Percentiles rank a stretch among this genome's conserved stretches.
These are phyloP conservation scores for Alternaria incomplexa DNA, from an alignment of 2,329 filamentous ascomycete species.

Conservation along the genomic window DNA sequence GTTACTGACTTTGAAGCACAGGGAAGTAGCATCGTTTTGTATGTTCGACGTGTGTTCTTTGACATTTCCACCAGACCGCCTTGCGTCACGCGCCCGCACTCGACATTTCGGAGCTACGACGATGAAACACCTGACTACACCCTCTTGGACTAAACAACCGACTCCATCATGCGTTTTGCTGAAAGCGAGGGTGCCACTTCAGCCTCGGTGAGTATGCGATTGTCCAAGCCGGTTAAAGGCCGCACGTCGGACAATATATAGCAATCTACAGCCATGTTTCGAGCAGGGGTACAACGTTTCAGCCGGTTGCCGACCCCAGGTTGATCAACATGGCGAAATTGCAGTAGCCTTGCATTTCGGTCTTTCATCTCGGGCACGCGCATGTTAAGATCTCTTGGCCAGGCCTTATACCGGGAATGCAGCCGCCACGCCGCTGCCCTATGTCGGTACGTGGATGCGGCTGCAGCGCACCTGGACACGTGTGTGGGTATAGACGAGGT, in stretches of 20 bases:
- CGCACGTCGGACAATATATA: constrained; percentile 15
- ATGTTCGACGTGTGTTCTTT: constrained; percentile 1
- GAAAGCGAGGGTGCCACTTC: constrained; percentile 5
- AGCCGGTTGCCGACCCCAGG: constrained; percentile 10
- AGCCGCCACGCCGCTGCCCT: constrained; percentile 4
- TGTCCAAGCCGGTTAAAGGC: constrained; percentile 18
- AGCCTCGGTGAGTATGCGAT: constrained; percentile 4
- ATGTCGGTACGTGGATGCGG: constrained; percentile 1
- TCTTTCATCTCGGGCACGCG: not conserved
- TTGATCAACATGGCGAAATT: constrained; percentile 13
- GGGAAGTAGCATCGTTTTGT: constrained; percentile 13
- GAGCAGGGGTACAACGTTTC: constrained; percentile 15
- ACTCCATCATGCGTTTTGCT: constrained; percentile 7
- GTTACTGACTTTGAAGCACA: not conserved
- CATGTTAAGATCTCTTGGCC: constrained; percentile 7
- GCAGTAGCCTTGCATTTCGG: constrained; percentile 3
- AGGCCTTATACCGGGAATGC: constrained; percentile 1
- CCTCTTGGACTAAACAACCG: constrained; percentile 10
- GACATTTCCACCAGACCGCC: constrained; percentile 11
- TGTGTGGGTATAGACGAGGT: not conserved
- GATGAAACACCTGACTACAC: constrained; percentile 20
- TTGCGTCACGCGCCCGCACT: constrained; percentile 15
- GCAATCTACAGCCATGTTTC: constrained; percentile 20
- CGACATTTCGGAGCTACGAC: constrained; percentile 11
- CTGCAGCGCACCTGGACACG: not conserved